Base-by-base conservation (phyloP, 495 filamentous ascomycete genomes). In the Durotheca rogersii region DNA sequence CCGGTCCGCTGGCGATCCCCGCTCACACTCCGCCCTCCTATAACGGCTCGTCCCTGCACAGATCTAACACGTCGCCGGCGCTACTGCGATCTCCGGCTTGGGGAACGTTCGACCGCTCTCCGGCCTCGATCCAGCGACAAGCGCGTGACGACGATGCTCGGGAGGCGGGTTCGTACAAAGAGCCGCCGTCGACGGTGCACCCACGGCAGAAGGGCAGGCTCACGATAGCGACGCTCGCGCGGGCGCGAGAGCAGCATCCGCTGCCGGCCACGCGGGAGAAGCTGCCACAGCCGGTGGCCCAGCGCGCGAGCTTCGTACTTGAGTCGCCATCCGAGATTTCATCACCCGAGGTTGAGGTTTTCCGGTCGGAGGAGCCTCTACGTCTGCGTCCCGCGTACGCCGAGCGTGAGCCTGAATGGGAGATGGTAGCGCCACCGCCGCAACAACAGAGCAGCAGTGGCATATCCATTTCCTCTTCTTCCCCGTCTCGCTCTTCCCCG, bases 11-110 rank as follows among this genome's bases (percentile, higher is more conserved):
- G 14, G 69, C 71, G 25, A 63, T 58, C 2, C 69, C 75, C 4
- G 36, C 39, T 30, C 27, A 60, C 19, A 9, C 36, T 19, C 36
- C 51, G 57, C 10, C 72, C 65, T 25, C 67, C 58, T n/a, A n/a
- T n/a, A 60, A 36, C 19, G 19, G 44, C 20, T 71, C 73, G 4
- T 69, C 81, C n/a, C 62, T 82, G 7, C 60, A 68, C 10, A 78
- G 83, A 21, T 82, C 83, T 7, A 81, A 79, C 55, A 86, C 83
- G 4, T 77, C 80, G 6, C 81, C 83, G 2, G 72, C 75, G 4
- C 62, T 66, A 23, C 60, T 75, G 5, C 67, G 48, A 17, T 78
- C 77, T 5, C 78, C 78, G 19, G 66, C 63, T 4, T 50, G 60
- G n/a, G 51, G 56, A 14, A 64, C 19, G 11, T 72, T 72, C 25